phyloP scores from a whole-genome alignment of 1,284 basidiomycete species.

The Sporisorium graminicola region DNA sequence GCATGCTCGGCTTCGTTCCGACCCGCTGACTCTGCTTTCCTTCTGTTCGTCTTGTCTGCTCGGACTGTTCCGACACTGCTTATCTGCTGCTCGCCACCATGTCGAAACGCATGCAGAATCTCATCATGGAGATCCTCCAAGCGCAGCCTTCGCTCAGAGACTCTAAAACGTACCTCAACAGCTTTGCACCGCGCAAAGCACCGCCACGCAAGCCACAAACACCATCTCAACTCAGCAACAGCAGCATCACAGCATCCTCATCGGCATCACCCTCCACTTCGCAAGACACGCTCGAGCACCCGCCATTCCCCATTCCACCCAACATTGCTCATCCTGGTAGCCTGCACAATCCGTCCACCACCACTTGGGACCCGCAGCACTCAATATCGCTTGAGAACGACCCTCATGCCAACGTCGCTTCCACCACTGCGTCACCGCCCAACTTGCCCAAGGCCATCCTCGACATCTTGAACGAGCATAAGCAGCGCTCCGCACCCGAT shows the following conservation, averaged over 20 bases:
- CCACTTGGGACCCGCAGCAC: slow-evolving; percentile 41
- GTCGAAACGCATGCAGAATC: slow-evolving; percentile 78
- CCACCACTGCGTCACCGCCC: slow-evolving; percentile 1
- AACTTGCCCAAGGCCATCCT: slow-evolving; percentile 40
- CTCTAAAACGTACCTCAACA: slow-evolving; percentile 87
- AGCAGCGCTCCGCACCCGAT: slow-evolving; percentile 17
- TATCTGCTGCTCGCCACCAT: slow-evolving; percentile 28
- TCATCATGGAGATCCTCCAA: slow-evolving; percentile 93
- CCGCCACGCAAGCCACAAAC: slow-evolving; percentile 22
- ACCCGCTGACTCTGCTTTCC: slow-evolving; percentile 7
- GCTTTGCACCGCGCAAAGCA: slow-evolving; percentile 74
- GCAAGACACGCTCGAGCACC: slow-evolving; percentile 19
- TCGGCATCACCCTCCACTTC: slow-evolving; percentile 16
- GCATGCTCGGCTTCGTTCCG: slow-evolving; percentile 1
- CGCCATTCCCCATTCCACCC: slow-evolving; percentile 46
- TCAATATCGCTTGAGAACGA: slow-evolving; percentile 29
- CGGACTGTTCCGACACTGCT: background rate
- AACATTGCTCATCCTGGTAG: slow-evolving; percentile 40
- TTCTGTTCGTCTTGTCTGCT: background rate
- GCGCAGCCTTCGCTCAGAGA: slow-evolving; percentile 93
- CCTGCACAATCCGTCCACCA: slow-evolving; percentile 49
- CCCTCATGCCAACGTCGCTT: slow-evolving; percentile 8
- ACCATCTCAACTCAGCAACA: slow-evolving; percentile 9
- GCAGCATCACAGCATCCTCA: slow-evolving; percentile 19
- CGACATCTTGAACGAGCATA: slow-evolving; percentile 35